phyloP scores from a whole-genome alignment of 1,139 yeast species.

The Sugiyamaella novakii region DNA sequence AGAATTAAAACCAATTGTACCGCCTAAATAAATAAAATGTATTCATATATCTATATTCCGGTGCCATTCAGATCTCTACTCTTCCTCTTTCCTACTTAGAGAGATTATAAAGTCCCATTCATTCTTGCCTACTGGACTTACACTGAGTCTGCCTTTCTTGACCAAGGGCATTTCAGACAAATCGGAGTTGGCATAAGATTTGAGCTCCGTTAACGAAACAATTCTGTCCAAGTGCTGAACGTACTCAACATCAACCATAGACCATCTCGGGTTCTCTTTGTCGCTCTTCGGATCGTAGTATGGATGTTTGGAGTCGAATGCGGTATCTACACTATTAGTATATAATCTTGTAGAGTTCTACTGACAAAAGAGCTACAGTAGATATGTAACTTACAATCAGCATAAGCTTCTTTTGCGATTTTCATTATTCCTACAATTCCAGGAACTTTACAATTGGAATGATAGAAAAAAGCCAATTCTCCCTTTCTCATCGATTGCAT shows the following conservation, averaged over 20 bases:
- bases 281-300: slow-evolving; percentile 52
- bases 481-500: slow-evolving; percentile 50
- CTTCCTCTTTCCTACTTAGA: slow-evolving; percentile 31
- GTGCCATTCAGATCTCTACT: not conserved
- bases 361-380: not conserved
- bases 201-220: slow-evolving; percentile 45
- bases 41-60: not conserved
- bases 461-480: slow-evolving; percentile 54
- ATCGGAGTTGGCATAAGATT: slow-evolving; percentile 33
- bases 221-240: slow-evolving; percentile 47
- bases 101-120: slow-evolving; percentile 47
- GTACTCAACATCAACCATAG: slow-evolving; percentile 55
- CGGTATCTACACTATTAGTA: slow-evolving; percentile 31
- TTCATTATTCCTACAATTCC: slow-evolving; percentile 53
- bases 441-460: slow-evolving; percentile 55
- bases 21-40: not conserved
- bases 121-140: slow-evolving; percentile 48
- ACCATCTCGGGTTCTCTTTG: slow-evolving; percentile 51
- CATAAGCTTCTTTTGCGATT: slow-evolving; percentile 49
- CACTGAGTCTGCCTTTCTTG: slow-evolving; percentile 53
- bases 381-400: slow-evolving; percentile 36
- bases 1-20: too few species aligned
- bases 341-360: not conserved
- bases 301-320: slow-evolving; percentile 46
- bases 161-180: slow-evolving; percentile 49